Base-by-base conservation (phyloP, 2,329 filamentous ascomycete species). In the Pseudophaeomoniella oleicola region DNA sequence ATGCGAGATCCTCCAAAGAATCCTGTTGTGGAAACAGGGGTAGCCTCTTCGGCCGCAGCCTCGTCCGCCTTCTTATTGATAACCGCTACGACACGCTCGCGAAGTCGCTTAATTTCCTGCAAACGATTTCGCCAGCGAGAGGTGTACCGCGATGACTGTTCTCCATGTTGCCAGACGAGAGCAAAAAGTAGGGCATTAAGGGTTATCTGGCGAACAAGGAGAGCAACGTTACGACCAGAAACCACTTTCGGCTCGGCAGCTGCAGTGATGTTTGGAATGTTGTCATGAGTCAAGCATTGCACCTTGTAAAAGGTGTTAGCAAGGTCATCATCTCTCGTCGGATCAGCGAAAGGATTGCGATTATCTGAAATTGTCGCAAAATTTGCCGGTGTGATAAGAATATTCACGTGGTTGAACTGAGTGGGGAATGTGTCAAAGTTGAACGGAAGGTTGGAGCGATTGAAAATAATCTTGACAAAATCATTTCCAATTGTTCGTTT, bases 381-480 rank as follows among this genome's bases (percentile, higher is more conserved):
- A 32, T 45, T 39, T 37, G 85, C 87, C 42, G 90, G 90, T 2
- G 83, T 84, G 51, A 98, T 88, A 48, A 96, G 81, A 49, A 98
- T 96, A 54, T 94, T 86, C 53, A 98, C 86, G 52, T 83, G 94
- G 53, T 94, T 96, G 66, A 98, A 94, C 39, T 88, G 81, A 0
- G 86, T 92, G 1, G 85, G 85, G 48, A 98, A 93, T 0, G 84
- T 94, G 53, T 94, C 75, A 53, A 94, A 93, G 37, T 73, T 71
- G 62, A 94, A 96, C 0, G 82, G 80, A 34, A 78, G 58, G n/a
- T 90, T 88, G 2, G 87, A 94, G 50, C 93, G 85, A 55, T 98
- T 98, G 69, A 92, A 98, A 39, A 98, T 80, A 47, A 98, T 93
- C 54, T 94, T 96, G 53, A 98, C 90, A 55, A 84, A 93, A 57